Conservation (phyloP, 257 asterid genomes). For the Ocimum tenuiflorum region DNA sequence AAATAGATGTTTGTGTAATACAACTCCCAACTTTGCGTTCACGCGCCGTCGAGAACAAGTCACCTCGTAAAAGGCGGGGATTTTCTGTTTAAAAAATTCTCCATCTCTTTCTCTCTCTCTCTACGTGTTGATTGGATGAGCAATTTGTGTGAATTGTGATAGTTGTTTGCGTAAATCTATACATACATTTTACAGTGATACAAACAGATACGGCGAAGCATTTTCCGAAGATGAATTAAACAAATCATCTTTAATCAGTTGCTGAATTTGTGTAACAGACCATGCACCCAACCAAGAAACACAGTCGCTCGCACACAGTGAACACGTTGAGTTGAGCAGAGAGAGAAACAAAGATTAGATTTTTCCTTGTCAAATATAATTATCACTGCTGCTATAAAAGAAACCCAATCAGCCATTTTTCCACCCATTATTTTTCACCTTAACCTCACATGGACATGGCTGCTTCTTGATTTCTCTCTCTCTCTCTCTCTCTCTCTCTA, state of each 20-base stretch:
- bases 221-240: background rate
- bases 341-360: background rate
- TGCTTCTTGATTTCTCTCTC: slow-evolving; percentile 19
- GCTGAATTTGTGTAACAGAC: background rate
- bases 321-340: slow-evolving; percentile 14
- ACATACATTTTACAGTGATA: background rate
- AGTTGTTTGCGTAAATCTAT: background rate
- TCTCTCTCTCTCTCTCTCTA: background rate
- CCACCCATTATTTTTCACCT: slow-evolving; percentile 29
- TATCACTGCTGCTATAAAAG: background rate
- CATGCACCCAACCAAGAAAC: slow-evolving; percentile 17
- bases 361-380: background rate
- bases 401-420: slow-evolving; percentile 15
- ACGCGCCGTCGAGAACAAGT: slow-evolving; percentile 27
- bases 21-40: background rate
- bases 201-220: background rate
- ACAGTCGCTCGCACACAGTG: slow-evolving; percentile 14
- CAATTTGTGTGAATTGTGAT: slow-evolving; percentile 2
- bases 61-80: slow-evolving; percentile 42
- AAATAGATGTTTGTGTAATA: background rate
- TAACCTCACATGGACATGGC: slow-evolving; percentile 35
- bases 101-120: slow-evolving; percentile 12
- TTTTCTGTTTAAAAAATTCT: slow-evolving; percentile 18
- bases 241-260: no score
- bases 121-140: slow-evolving; percentile 8